These are phyloP conservation scores for Physaria fendleri DNA, from an alignment of 345 rosid species.

Conservation along the genomic window DNA sequence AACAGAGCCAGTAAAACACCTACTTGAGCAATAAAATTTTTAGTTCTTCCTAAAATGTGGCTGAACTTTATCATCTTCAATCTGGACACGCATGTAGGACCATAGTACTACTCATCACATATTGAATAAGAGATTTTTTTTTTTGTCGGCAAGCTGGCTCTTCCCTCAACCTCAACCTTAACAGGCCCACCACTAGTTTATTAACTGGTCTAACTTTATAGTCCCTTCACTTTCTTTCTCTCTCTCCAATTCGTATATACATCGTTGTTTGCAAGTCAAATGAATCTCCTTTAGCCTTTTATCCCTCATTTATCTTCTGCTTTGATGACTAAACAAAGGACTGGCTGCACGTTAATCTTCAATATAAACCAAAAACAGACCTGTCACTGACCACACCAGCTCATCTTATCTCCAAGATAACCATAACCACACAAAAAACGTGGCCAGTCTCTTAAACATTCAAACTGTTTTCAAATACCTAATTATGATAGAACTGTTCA, in stretches of 20 bases:
- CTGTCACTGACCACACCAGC: background rate
- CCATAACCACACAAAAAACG: constrained; percentile 4
- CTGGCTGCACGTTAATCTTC: background rate
- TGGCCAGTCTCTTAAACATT: background rate
- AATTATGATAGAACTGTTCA: background rate
- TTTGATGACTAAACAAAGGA: background rate
- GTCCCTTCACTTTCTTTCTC: constrained; percentile 26
- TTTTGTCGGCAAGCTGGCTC: constrained; percentile 6
- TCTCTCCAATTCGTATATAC: background rate
- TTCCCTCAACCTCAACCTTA: constrained; percentile 13
- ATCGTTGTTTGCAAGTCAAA: constrained; percentile 11
- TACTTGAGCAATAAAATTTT: background rate
- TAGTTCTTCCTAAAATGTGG: background rate
- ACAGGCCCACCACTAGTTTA: constrained; percentile 29
- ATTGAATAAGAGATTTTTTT: background rate
- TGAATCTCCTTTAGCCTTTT: background rate
- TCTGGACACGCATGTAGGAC: constrained; percentile 27
- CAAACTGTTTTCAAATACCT: constrained; percentile 6
- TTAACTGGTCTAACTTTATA: background rate
- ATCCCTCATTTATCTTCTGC: background rate
- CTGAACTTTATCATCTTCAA: constrained; percentile 5
- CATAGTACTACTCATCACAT: constrained; percentile 20
- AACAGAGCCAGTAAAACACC: constrained; percentile 1
- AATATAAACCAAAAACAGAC: background rate
- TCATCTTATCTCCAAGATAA: background rate